A percentile compares a stretch with the other conserved stretches of the same genome.
Evolutionary conservation across 2,329 filamentous ascomycete species (phyloP).

Genomic region (Phialemonium atrogriseum): DNA sequence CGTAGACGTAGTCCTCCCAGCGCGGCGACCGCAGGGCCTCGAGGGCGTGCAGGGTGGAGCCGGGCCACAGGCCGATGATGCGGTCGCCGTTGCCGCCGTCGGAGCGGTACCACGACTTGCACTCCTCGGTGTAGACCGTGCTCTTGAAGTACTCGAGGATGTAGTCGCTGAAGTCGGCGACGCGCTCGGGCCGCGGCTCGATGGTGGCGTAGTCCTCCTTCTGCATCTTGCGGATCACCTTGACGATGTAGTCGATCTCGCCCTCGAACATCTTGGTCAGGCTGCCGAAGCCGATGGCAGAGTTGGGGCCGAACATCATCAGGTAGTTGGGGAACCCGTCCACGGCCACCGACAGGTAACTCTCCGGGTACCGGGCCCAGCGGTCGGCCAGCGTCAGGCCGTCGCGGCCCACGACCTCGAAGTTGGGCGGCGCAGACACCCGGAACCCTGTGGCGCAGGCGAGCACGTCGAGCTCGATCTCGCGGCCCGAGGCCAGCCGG

Average conservation of each 20-base stretch:
- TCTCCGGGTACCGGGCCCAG: conserved; percentile 29
- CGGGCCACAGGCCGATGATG: conserved; percentile 36
- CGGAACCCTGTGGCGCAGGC: conserved; percentile 40
- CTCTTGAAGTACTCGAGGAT: conserved; percentile 37
- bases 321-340: conserved; percentile 42
- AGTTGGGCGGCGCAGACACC: conserved; percentile 29
- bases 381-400: conserved; percentile 26
- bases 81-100: conserved; percentile 28
- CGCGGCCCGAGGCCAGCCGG: conserved; percentile 15
- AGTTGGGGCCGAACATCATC: conserved; percentile 40
- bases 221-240: conserved; percentile 37
- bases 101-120: conserved; percentile 46
- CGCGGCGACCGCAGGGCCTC: conserved; percentile 31
- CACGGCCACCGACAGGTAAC: conserved; percentile 36
- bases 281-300: conserved; percentile 35
- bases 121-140: conserved; percentile 39
- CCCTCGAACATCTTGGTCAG: conserved; percentile 38
- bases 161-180: conserved; percentile 38
- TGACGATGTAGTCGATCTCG: conserved; percentile 38
- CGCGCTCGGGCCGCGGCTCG: conserved; percentile 31
- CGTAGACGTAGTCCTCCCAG: conserved; percentile 38
- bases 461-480: conserved; percentile 33
- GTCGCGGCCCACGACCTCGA: conserved; percentile 29
- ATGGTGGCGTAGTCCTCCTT: conserved; percentile 36
- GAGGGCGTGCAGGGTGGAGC: conserved; percentile 33